These are phyloP conservation scores for Aegilops umbellulata DNA, from an alignment of 176 grass and related monocot genomes.

Conservation along the genomic window DNA sequence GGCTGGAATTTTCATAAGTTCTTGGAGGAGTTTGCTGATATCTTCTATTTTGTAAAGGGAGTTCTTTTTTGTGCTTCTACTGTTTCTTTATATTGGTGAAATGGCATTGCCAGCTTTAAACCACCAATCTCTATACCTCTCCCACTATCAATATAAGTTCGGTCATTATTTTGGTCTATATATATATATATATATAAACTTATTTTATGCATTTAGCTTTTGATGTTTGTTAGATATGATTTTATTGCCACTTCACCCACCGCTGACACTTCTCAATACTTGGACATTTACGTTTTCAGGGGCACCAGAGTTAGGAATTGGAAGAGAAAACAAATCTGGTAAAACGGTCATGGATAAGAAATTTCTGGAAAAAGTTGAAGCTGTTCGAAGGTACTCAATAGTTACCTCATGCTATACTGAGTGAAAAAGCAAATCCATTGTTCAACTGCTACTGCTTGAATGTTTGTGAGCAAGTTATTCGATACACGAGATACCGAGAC, in stretches of 20 bases:
- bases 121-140: neutral
- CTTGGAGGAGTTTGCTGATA: neutral
- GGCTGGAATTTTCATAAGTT: neutral
- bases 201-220: neutral
- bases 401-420: neutral
- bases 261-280: neutral
- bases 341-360: conserved; percentile 52
- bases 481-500: neutral
- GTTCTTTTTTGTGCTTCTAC: neutral
- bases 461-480: conserved; percentile 1
- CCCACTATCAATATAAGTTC: neutral
- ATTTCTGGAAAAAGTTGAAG: conserved; percentile 72
- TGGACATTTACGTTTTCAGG: conserved; percentile 30
- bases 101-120: neutral
- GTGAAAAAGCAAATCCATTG: neutral
- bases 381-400: conserved; percentile 53
- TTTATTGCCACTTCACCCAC: neutral
- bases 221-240: conserved; percentile 5
- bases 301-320: conserved; percentile 43
- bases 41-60: neutral
- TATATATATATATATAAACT: neutral
- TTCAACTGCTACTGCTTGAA: neutral
- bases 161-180: neutral
- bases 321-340: conserved; percentile 36
- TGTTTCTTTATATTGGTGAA: neutral